Evolutionary conservation across 2,329 filamentous ascomycete genomes (phyloP).

Genomic region (Malbranchea zuffiana): DNA sequence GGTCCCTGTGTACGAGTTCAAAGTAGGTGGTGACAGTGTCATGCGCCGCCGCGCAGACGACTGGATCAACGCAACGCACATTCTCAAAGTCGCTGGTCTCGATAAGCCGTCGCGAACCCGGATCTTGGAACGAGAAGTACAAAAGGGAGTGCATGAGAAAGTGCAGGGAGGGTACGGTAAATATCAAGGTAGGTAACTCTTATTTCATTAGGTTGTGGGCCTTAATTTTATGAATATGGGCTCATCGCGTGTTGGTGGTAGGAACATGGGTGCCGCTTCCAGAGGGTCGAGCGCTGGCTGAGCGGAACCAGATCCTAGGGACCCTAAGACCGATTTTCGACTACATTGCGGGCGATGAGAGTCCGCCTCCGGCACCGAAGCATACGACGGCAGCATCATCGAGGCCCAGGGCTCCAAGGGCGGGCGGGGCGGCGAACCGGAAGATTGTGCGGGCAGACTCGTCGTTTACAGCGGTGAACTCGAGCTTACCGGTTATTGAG

Average conservation of each 20-base stretch:
- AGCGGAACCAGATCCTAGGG: conserved; percentile 75
- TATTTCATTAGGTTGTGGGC: neutral
- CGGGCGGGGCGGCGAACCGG: conserved; percentile 35
- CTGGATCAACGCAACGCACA: conserved; percentile 99
- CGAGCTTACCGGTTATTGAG: neutral
- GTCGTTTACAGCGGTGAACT: conserved; percentile 11
- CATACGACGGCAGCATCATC: conserved; percentile 61
- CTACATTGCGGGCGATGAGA: conserved; percentile 71
- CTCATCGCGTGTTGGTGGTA: conserved; percentile 25
- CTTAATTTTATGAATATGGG: neutral
- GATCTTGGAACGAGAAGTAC: conserved; percentile 91
- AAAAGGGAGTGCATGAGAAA: conserved; percentile 94
- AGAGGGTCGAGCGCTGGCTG: conserved; percentile 68
- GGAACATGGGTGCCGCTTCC: conserved; percentile 92
- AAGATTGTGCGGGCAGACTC: conserved; percentile 26
- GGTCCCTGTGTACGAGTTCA: conserved; percentile 92
- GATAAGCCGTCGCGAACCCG: conserved; percentile 93
- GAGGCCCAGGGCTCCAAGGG: conserved; percentile 68
- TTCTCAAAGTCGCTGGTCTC: conserved; percentile 90
- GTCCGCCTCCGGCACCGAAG: conserved; percentile 85
- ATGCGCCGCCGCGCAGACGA: conserved; percentile 90
- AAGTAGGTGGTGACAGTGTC: conserved; percentile 79
- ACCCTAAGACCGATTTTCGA: conserved; percentile 82
- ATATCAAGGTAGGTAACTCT: conserved; percentile 62
- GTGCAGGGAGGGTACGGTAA: conserved; percentile 97